Percentiles rank a stretch among this genome's conserved stretches.
phyloP scores from a whole-genome alignment of 768 basidiomycete species.

The Cytidiella melzeri region DNA sequence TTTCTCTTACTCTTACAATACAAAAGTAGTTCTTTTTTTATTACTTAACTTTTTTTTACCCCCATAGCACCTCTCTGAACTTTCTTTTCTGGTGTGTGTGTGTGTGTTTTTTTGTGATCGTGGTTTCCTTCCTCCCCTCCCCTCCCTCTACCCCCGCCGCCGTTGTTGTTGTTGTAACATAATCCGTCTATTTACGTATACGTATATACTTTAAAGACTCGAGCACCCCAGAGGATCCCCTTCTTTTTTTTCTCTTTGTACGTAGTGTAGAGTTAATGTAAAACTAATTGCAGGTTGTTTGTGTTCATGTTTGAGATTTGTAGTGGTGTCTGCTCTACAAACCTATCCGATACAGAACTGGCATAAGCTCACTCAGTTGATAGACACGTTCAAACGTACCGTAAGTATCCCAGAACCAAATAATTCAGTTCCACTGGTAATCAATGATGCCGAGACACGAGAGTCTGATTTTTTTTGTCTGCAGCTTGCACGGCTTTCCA shows the following conservation, averaged over 20 bases:
- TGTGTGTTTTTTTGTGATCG: neutral
- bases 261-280: neutral
- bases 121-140: neutral
- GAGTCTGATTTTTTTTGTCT: neutral
- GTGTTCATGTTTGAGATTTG: too few relatives aligned
- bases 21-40: too few relatives aligned
- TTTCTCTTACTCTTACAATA: too few relatives aligned
- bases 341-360: slow-evolving; percentile 25
- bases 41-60: too few relatives aligned
- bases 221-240: neutral
- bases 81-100: slow-evolving; percentile 1
- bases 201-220: neutral
- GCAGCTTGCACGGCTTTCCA: slow-evolving; percentile 20
- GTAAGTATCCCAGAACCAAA: slow-evolving; percentile 54
- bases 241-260: neutral
- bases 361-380: neutral
- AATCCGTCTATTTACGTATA: neutral
- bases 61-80: neutral
- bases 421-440: slow-evolving; percentile 51
- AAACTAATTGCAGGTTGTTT: too few relatives aligned
- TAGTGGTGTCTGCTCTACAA: slow-evolving; percentile 23
- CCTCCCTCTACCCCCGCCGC: neutral
- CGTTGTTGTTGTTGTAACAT: neutral
- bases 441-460: slow-evolving; percentile 19
- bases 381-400: slow-evolving; percentile 12